Percentiles rank a stretch among this genome's conserved stretches.
phyloP scores from a whole-genome alignment of 176 grass and related monocot species.

The Neostapfia colusana region DNA sequence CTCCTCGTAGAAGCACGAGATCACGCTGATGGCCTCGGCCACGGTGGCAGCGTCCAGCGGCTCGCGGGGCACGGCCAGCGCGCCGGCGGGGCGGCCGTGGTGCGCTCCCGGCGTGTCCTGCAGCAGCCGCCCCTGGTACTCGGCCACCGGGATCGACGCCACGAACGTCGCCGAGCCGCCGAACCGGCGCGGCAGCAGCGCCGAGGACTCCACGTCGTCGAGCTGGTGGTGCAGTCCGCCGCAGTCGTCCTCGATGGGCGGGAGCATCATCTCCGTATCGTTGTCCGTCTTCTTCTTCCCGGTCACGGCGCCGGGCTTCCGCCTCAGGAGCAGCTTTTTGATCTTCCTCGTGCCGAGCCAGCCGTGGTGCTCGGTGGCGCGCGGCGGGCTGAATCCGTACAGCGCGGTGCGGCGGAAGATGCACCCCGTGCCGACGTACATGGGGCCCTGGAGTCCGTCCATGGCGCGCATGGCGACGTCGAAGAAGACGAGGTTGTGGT shows the following conservation, averaged over 20 bases:
- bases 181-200: slow-evolving; percentile 72
- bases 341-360: slow-evolving; percentile 88
- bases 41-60: slow-evolving; percentile 82
- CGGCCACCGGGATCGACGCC: slow-evolving; percentile 75
- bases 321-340: slow-evolving; percentile 66
- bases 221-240: slow-evolving; percentile 15
- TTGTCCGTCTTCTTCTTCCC: slow-evolving; percentile 85
- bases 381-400: slow-evolving; percentile 84
- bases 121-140: slow-evolving; percentile 86
- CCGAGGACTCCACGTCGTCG: slow-evolving; percentile 60
- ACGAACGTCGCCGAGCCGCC: slow-evolving; percentile 63
- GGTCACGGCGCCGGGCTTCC: slow-evolving; percentile 69
- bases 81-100: slow-evolving; percentile 75
- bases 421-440: slow-evolving; percentile 97
- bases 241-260: slow-evolving; percentile 55
- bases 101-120: slow-evolving; percentile 73
- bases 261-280: slow-evolving; percentile 55
- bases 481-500: slow-evolving; percentile 96
- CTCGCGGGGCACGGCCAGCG: slow-evolving; percentile 74
- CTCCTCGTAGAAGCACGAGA: slow-evolving; percentile 97
- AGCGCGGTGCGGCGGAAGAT: slow-evolving; percentile 90
- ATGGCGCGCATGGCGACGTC: slow-evolving; percentile 94
- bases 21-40: slow-evolving; percentile 72
- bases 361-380: slow-evolving; percentile 86
- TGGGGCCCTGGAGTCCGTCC: slow-evolving; percentile 88